Evolutionary conservation across 768 basidiomycete species (phyloP).

Genomic region (Suillus spraguei): DNA sequence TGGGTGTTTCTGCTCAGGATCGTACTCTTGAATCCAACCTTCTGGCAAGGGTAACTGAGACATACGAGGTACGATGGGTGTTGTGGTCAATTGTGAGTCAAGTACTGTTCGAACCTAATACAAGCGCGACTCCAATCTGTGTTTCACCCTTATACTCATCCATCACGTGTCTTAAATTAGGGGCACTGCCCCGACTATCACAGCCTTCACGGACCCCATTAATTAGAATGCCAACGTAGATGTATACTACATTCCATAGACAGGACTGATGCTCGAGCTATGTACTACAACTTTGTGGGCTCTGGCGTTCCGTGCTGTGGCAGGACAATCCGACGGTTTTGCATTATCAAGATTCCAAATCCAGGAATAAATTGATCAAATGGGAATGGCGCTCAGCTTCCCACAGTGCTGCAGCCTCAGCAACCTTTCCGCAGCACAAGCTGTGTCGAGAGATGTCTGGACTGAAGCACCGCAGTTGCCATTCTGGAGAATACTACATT

Average conservation of each 20-base stretch:
- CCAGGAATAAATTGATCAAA: too few relatives aligned
- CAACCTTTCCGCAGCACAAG: neutral
- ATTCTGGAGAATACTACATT: neutral
- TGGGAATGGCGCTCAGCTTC: too few relatives aligned
- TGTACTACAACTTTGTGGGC: neutral
- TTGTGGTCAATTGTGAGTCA: slow-evolving; percentile 1
- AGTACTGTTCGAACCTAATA: neutral
- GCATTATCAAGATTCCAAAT: too few relatives aligned
- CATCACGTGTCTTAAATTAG: slow-evolving; percentile 4
- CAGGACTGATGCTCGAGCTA: neutral
- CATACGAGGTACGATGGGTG: slow-evolving; percentile 18
- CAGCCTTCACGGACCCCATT: too few relatives aligned
- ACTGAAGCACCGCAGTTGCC: neutral
- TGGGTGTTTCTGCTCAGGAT: slow-evolving; percentile 40
- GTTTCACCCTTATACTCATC: neutral
- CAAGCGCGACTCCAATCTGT: slow-evolving; percentile 18
- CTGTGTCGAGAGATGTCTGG: neutral
- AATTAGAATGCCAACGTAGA: neutral
- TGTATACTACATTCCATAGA: neutral
- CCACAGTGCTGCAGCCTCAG: too few relatives aligned
- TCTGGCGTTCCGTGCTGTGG: too few relatives aligned
- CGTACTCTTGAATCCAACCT: slow-evolving; percentile 58
- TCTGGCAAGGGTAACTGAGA: slow-evolving; percentile 47
- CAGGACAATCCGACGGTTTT: neutral
- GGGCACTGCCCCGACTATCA: neutral